Evolutionary conservation across 1,139 yeast species (phyloP).

Genomic region (Debaryomycetaceae sp.): DNA sequence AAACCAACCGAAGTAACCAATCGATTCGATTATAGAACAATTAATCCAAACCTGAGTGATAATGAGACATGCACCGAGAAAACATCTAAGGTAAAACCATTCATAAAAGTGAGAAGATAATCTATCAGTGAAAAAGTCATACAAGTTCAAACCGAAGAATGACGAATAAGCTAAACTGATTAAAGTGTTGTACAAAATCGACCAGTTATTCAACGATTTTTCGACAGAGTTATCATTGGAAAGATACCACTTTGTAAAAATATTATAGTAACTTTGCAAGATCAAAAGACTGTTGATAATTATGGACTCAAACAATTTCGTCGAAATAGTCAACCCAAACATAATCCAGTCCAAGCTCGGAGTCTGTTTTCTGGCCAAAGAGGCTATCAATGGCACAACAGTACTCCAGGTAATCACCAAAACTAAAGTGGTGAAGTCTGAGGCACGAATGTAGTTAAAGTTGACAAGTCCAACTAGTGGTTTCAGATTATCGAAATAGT

Average conservation of each 20-base stretch:
- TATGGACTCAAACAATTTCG: constrained; percentile 53
- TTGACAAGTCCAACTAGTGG: constrained; percentile 66
- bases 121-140: constrained; percentile 17
- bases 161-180: constrained; percentile 46
- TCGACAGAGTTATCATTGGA: constrained; percentile 65
- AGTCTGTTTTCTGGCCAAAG: constrained; percentile 10
- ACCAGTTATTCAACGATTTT: constrained; percentile 76
- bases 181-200: constrained; percentile 60
- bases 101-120: constrained; percentile 19
- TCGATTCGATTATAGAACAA: constrained; percentile 64
- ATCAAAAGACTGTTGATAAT: constrained; percentile 53
- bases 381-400: constrained; percentile 45
- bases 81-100: constrained; percentile 55
- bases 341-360: constrained; percentile 20
- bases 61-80: constrained; percentile 54
- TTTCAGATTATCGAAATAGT: constrained; percentile 45
- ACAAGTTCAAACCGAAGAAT: constrained; percentile 41
- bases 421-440: constrained; percentile 59
- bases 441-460: constrained; percentile 62
- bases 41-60: constrained; percentile 72
- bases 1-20: constrained; percentile 88
- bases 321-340: constrained; percentile 46
- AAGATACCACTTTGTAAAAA: constrained; percentile 65
- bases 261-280: constrained; percentile 60
- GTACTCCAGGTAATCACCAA: constrained; percentile 43